Evolutionary conservation across 495 filamentous ascomycete genomes (phyloP), one percentile per base, ranked within the genome.

Genomic region (Xanthoparmelia taractica): DNA sequence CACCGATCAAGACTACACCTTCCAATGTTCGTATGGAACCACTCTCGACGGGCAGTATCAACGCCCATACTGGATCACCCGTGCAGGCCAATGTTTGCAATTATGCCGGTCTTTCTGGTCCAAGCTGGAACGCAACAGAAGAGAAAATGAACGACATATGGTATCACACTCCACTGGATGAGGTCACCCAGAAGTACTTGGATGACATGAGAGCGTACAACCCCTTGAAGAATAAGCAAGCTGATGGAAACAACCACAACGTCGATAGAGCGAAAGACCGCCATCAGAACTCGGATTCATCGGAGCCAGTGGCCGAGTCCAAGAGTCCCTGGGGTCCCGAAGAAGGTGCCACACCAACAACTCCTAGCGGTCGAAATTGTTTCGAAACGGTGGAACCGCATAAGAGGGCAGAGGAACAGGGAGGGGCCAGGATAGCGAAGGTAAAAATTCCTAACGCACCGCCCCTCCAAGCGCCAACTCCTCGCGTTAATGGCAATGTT

Each of bases 251-350:
- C 4, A 12, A 20, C 10, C 27, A 33, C 27, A 25, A 8, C 7
- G 0, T 20, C 50, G 27, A n/a, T 45, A 11, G 8, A 11, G 25
- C 38, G 20, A 58, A 58, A 41, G 37, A 41, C 5, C 40, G 20
- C 11, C 12, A 13, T 37, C 36, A 29, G 18, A 17, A 1, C 36
- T 45, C 37, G 15, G 29, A 59, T 59, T 43, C 25, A 2, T 7
- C 27, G 33, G n/a, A 57, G 25, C 40, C 47, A 36, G 54, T 55
- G 12, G 31, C 38, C 8, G 50, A 63, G 52, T 45, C 56, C 36
- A 64, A 43, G 15, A 59, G 56, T 52, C 40, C 36, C 20, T 59
- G 60, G 65, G 61, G 62, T 25, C 41, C 60, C 36, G 57, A 61
- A 57, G 57, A 58, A 25, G 38, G 47, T 8, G 40, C 18, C 27